Percentiles rank a stretch among this genome's conserved stretches.
These are phyloP conservation scores for Barbarea vulgaris DNA, from an alignment of 345 rosid genomes.

Conservation along the genomic window DNA sequence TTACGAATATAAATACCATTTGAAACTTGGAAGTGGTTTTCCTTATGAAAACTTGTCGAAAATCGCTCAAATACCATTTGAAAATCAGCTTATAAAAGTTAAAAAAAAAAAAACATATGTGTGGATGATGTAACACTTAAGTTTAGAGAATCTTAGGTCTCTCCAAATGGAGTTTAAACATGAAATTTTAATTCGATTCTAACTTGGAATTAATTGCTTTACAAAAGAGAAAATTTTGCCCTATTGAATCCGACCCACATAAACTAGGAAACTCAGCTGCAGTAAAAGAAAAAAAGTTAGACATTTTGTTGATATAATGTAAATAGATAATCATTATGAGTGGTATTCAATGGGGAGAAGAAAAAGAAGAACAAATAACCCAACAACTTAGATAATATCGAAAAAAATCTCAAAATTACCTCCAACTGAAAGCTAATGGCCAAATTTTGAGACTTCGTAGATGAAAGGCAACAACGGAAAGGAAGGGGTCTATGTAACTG, in stretches of 20 bases:
- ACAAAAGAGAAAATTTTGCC: too few species aligned
- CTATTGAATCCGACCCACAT: too few species aligned
- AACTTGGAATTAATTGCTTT: too few species aligned
- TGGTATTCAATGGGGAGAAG: not conserved
- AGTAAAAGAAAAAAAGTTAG: too few species aligned
- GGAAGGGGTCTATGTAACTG: not conserved
- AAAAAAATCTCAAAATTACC: not conserved
- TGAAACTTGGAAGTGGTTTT: too few species aligned
- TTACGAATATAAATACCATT: not conserved
- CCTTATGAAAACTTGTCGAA: not conserved
- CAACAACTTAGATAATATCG: not conserved
- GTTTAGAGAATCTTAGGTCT: not conserved
- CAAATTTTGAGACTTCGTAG: not conserved
- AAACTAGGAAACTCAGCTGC: not conserved
- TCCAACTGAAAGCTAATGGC: not conserved
- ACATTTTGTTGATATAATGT: not conserved
- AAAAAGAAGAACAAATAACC: not conserved
- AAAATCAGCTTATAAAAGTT: not conserved
- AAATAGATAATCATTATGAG: not conserved
- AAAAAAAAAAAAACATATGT: not conserved
- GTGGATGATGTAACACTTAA: not conserved
- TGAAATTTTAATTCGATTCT: not conserved
- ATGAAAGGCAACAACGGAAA: not conserved
- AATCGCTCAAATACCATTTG: too few species aligned
- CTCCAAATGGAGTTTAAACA: not conserved